phyloP scores from a whole-genome alignment of 345 rosid genomes.

The Camelina sativa region DNA sequence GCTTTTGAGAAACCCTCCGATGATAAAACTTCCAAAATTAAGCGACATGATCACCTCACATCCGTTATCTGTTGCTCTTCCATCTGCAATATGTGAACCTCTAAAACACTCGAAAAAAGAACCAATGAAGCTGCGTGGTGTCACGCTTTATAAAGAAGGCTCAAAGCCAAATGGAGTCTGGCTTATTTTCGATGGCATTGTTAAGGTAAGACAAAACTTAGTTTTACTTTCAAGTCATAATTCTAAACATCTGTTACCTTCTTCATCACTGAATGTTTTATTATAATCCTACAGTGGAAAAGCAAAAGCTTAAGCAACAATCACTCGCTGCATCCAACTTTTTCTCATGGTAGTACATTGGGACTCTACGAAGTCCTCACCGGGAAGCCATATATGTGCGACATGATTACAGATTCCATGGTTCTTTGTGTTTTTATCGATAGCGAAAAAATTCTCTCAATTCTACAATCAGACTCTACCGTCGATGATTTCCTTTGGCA shows the following conservation, averaged over 20 bases:
- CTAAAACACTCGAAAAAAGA: constrained; percentile 64
- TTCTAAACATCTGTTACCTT: constrained; percentile 22
- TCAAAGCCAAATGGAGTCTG: constrained; percentile 82
- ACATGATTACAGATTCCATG: constrained; percentile 81
- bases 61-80: constrained; percentile 87
- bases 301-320: constrained; percentile 68
- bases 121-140: constrained; percentile 72
- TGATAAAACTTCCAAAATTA: constrained; percentile 72
- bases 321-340: constrained; percentile 86
- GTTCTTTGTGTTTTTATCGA: constrained; percentile 74
- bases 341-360: constrained; percentile 88
- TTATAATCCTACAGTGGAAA: constrained; percentile 62
- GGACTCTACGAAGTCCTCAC: constrained; percentile 86
- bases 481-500: constrained; percentile 85
- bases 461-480: constrained; percentile 63
- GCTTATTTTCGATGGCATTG: constrained; percentile 86
- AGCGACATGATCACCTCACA: constrained; percentile 62
- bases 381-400: constrained; percentile 76
- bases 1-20: constrained; percentile 89
- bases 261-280: constrained; percentile 9
- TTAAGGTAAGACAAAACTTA: constrained; percentile 62
- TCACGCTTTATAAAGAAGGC: constrained; percentile 80
- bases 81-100: constrained; percentile 53
- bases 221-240: not conserved
- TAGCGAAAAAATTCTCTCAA: constrained; percentile 60